These are phyloP conservation scores for Madurella fahalii DNA, from an alignment of 2,329 filamentous ascomycete genomes.

Conservation along the genomic window DNA sequence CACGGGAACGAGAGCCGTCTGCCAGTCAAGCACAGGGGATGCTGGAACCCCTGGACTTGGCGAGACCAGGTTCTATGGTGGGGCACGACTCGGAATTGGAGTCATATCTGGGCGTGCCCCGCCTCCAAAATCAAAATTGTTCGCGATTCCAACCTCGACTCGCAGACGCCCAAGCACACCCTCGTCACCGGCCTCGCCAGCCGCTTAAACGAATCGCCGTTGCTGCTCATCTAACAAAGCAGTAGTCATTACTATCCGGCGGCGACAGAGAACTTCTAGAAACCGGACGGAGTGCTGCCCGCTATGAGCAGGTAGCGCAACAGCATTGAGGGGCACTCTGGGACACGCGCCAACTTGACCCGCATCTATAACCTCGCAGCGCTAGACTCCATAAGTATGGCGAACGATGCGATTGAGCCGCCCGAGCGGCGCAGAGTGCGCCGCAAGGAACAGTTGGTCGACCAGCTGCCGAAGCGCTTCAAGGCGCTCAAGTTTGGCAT, in stretches of 20 bases:
- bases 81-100: slow-evolving; percentile 24
- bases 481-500: slow-evolving; percentile 93
- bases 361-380: neutral
- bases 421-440: slow-evolving; percentile 2
- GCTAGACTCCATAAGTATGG: neutral
- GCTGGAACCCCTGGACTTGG: neutral
- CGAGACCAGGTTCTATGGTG: slow-evolving; percentile 17
- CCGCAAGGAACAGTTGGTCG: slow-evolving; percentile 80
- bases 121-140: slow-evolving; percentile 23
- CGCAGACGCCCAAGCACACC: no score
- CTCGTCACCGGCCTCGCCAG: neutral
- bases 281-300: neutral
- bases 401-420: neutral
- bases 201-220: neutral
- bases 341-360: slow-evolving; percentile 2
- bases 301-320: slow-evolving; percentile 24
- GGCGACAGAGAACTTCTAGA: neutral
- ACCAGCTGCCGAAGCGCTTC: slow-evolving; percentile 86
- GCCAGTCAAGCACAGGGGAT: neutral
- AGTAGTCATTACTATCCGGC: no score
- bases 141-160: slow-evolving; percentile 5
- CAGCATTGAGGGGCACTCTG: slow-evolving; percentile 16
- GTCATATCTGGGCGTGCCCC: slow-evolving; percentile 23
- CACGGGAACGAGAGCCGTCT: neutral
- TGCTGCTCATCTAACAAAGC: neutral